A percentile compares a stretch with the other conserved stretches of the same genome.
These are phyloP conservation scores for Rubroboletus pulcherrimus DNA, from an alignment of 768 basidiomycete species.

Conservation along the genomic window DNA sequence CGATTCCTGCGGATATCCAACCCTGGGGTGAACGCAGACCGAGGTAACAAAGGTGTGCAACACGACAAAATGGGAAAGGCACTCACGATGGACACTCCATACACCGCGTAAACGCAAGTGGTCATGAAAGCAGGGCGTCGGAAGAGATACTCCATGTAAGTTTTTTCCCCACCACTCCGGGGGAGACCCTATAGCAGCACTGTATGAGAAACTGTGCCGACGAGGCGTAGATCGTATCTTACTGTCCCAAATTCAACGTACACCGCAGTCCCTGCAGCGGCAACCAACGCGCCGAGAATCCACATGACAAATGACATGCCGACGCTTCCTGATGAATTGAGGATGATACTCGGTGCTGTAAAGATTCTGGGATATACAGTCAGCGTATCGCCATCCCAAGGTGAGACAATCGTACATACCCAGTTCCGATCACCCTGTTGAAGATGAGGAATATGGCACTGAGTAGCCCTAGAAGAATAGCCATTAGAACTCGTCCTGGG, in stretches of 20 bases:
- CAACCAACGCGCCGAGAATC: conserved; percentile 63
- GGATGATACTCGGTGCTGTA: conserved; percentile 64
- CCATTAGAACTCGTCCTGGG: neutral
- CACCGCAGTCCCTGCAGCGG: conserved; percentile 63
- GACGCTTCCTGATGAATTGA: conserved; percentile 65
- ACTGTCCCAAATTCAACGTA: conserved; percentile 78
- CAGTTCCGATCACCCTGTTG: conserved; percentile 73
- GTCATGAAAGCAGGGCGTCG: conserved; percentile 56
- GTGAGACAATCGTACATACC: conserved; percentile 36
- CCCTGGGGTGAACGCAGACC: conserved; percentile 37
- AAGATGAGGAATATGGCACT: conserved; percentile 67
- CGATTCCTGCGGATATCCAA: conserved; percentile 52
- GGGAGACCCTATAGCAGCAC: conserved; percentile 52
- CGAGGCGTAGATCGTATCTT: conserved; percentile 8
- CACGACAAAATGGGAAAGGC: neutral
- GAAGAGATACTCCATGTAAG: conserved; percentile 71
- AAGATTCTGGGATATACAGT: conserved; percentile 50
- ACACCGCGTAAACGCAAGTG: conserved; percentile 56
- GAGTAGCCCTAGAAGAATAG: conserved; percentile 19
- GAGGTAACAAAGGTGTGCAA: neutral
- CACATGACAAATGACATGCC: conserved; percentile 68
- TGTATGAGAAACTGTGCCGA: neutral
- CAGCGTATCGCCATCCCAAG: neutral
- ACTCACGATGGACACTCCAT: conserved; percentile 55
- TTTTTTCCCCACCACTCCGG: conserved; percentile 71